Conservation (phyloP, 805 yeast species). For the Myxozyma monticola region DNA sequence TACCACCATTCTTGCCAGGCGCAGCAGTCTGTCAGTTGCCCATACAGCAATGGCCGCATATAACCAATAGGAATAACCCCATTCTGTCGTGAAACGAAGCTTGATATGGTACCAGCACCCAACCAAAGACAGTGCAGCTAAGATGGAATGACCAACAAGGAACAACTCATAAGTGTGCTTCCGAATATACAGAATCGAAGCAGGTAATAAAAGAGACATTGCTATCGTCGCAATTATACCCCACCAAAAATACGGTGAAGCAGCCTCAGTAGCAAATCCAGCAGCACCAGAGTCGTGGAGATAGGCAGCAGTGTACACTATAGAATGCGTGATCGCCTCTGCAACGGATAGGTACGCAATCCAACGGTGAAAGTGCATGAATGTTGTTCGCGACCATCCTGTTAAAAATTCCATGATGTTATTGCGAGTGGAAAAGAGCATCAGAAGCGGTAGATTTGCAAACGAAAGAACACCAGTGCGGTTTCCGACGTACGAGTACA, state of each 20-base stretch:
- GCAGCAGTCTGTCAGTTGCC: constrained; percentile 62
- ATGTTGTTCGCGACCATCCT: constrained; percentile 61
- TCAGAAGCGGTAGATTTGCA: constrained; percentile 51
- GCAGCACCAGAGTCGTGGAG: neutral
- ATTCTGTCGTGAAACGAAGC: constrained; percentile 30
- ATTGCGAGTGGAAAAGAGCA: constrained; percentile 70
- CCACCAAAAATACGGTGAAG: neutral
- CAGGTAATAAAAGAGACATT: constrained; percentile 48
- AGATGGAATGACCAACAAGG: constrained; percentile 53
- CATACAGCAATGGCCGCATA: constrained; percentile 63
- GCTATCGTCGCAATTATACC: constrained; percentile 47
- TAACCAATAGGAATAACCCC: constrained; percentile 54
- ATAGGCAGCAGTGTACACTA: constrained; percentile 51
- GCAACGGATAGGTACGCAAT: constrained; percentile 52
- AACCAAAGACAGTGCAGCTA: constrained; percentile 54
- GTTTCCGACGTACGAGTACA: neutral
- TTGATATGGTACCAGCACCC: constrained; percentile 57
- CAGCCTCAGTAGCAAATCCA: neutral
- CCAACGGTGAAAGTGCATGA: constrained; percentile 66
- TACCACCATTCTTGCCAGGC: constrained; percentile 54
- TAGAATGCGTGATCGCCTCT: constrained; percentile 56
- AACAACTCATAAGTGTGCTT: constrained; percentile 58
- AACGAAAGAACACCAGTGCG: constrained; percentile 34
- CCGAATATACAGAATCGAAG: constrained; percentile 54
- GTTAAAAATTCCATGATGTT: constrained; percentile 62